Percentiles rank a stretch among this genome's conserved stretches.
Conservation (phyloP, 805 yeast species). For the Grigorovia humatica region DNA sequence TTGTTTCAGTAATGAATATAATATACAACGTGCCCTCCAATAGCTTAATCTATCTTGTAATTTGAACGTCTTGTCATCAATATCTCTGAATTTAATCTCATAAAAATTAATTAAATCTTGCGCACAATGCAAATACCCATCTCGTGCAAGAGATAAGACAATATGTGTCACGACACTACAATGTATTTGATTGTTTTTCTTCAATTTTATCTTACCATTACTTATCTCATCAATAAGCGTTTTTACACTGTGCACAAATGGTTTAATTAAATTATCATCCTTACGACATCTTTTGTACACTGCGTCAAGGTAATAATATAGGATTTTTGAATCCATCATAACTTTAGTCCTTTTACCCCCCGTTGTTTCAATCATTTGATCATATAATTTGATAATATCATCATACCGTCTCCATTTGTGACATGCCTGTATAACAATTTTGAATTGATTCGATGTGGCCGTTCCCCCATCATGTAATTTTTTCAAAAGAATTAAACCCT, state of each 20-base stretch:
- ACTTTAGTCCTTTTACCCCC: background rate
- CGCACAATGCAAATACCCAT: constrained; percentile 14
- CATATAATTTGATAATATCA: constrained; percentile 21
- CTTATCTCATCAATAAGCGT: constrained; percentile 23
- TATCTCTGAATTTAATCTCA: constrained; percentile 20
- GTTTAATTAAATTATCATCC: constrained; percentile 15
- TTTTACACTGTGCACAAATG: constrained; percentile 22
- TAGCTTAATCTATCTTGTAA: constrained; percentile 19
- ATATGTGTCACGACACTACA: constrained; percentile 18
- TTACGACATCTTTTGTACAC: constrained; percentile 22
- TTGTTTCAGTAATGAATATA: constrained; percentile 26
- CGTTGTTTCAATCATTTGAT: constrained; percentile 18
- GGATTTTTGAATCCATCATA: constrained; percentile 19
- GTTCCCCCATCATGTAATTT: constrained; percentile 12
- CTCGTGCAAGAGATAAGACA: background rate
- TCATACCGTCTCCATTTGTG: constrained; percentile 19
- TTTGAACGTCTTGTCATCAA: constrained; percentile 6
- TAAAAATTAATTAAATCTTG: constrained; percentile 26
- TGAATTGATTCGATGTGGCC: constrained; percentile 19
- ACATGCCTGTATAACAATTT: constrained; percentile 24
- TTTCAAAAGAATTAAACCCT: constrained; percentile 15
- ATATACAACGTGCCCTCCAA: constrained; percentile 25
- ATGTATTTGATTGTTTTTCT: constrained; percentile 17
- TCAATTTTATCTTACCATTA: constrained; percentile 12
- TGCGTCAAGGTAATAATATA: constrained; percentile 24